Evolutionary conservation across 129 eudicot species (phyloP).

Genomic region (Flaveria ramosissima): DNA sequence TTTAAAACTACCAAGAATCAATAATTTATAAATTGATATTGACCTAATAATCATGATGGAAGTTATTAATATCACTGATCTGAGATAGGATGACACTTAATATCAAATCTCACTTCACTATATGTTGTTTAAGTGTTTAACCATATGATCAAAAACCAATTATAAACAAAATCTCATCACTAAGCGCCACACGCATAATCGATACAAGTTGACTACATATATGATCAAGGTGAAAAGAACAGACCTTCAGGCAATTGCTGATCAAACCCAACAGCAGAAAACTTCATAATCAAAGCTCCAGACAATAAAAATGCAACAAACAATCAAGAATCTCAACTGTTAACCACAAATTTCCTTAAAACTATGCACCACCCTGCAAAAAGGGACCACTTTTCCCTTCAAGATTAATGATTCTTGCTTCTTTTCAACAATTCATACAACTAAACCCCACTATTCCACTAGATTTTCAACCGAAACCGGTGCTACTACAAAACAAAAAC

Average conservation of each 20-base stretch:
- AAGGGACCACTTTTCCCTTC: conserved; percentile 43
- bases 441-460: conserved; percentile 32
- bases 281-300: conserved; percentile 50
- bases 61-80: neutral
- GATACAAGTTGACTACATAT: conserved; percentile 1
- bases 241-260: conserved; percentile 72
- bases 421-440: conserved; percentile 40
- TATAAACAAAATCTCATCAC: conserved; percentile 15
- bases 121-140: neutral
- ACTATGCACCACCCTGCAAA: conserved; percentile 16
- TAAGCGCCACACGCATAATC: neutral
- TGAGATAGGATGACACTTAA: too few species aligned
- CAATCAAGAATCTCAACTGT: conserved; percentile 35
- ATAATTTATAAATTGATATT: neutral
- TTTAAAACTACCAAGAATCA: neutral
- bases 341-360: conserved; percentile 35
- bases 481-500: conserved; percentile 45
- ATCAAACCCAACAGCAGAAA: conserved; percentile 60
- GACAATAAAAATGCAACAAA: conserved; percentile 31
- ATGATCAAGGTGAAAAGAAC: conserved; percentile 22
- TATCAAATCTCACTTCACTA: too few species aligned
- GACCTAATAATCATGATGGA: neutral
- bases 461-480: conserved; percentile 59
- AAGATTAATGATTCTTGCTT: conserved; percentile 35
- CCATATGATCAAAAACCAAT: conserved; percentile 8